These are phyloP conservation scores for Podaxis sp. DNA, from an alignment of 768 basidiomycete species.

Conservation along the genomic window DNA sequence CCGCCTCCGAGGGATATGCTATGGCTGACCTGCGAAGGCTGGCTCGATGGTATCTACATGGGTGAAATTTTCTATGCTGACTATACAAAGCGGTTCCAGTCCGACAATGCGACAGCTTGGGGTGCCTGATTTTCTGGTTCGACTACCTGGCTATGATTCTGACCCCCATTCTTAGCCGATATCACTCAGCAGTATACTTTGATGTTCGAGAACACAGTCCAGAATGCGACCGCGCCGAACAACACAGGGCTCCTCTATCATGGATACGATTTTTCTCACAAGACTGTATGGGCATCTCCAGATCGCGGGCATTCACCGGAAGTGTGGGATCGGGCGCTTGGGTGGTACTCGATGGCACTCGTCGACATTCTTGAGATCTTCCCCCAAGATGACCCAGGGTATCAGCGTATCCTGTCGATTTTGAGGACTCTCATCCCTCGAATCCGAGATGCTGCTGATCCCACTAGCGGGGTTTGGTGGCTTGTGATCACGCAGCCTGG, in stretches of 20 bases:
- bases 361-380: constrained; percentile 40
- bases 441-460: constrained; percentile 35
- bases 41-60: constrained; percentile 46
- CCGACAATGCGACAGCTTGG: constrained; percentile 33
- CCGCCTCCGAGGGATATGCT: background rate
- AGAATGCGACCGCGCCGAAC: constrained; percentile 32
- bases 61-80: constrained; percentile 39
- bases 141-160: background rate
- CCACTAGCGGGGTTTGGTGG: constrained; percentile 41
- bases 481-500: constrained; percentile 46
- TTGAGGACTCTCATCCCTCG: constrained; percentile 30
- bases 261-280: constrained; percentile 44
- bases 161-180: constrained; percentile 23
- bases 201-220: constrained; percentile 39
- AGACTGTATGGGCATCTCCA: constrained; percentile 37
- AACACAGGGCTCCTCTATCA: constrained; percentile 42
- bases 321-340: constrained; percentile 45
- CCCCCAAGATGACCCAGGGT: constrained; percentile 25
- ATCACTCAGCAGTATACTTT: constrained; percentile 37
- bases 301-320: constrained; percentile 44
- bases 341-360: constrained; percentile 46
- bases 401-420: constrained; percentile 26
- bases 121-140: constrained; percentile 18
- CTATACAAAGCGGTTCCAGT: constrained; percentile 33
- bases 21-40: constrained; percentile 24